Evolutionary conservation across 108 stramenopile genomes (phyloP), one percentile per base, ranked within the genome.

Genomic region (Chaetoceros muelleri): DNA sequence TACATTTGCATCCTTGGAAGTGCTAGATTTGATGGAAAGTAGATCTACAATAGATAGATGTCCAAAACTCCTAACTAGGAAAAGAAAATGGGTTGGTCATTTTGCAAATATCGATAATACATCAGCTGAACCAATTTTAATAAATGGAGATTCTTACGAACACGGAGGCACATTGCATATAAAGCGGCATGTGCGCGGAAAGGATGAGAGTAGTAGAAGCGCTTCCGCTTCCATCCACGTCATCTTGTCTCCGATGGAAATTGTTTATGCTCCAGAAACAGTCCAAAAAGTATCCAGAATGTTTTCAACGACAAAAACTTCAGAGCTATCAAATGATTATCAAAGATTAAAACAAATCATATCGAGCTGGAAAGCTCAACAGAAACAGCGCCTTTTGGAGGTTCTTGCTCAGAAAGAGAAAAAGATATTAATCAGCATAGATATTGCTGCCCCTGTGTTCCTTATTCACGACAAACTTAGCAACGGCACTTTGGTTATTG

Each of bases 321-420:
- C 61, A 18, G 84, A 85, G 28, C 62, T 85, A 44, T 58, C 66
- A 21, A 66, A 74, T 45, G 84, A 85, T 49, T 81, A 79, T 61
- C 76, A 81, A 21, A 57, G 73, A 48, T 58, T 82, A 57, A 61
- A 67, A 16, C 44, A 54, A 25, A 64, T 61, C 0, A 61, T 79
- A 0, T 53, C 69, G 20, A 46, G 53, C 20, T 85, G 84, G 84
- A 65, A 62, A 57, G 29, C 60, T 29, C 44, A 55, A 26, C 80
- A 85, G 60, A 62, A 68, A 40, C 48, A 65, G 34, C 63, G 71
- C 8, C 58, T 85, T 2, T 26, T 82, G 46, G 49, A 65, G 40
- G 76, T 78, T 29, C 64, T 85, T 49, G 70, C 80, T 0, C 73
- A 80, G 57, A 77, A 72, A 31, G 28, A 66, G 27, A 81, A 82